Conservation (phyloP, 148 eudicot genomes). For the Beta vulgaris region DNA sequence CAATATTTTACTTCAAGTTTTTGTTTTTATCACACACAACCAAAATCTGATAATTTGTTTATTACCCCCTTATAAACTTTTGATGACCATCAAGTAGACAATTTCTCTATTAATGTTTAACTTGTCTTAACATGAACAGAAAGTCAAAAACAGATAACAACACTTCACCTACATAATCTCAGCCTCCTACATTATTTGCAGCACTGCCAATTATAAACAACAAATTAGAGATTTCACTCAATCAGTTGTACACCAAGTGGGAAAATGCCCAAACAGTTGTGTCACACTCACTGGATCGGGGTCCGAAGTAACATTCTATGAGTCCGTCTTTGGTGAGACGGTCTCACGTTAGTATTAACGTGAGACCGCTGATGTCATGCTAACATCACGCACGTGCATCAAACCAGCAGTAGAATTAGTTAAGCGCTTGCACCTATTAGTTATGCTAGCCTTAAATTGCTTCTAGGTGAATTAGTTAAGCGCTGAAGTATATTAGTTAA, state of each 20-base stretch:
- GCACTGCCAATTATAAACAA: neutral
- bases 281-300: too few relatives aligned
- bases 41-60: neutral
- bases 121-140: neutral
- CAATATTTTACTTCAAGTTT: neutral
- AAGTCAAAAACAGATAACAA: neutral
- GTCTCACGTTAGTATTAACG: too few relatives aligned
- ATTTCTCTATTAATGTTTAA: neutral
- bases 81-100: neutral
- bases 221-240: neutral
- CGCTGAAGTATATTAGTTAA: too few relatives aligned
- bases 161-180: neutral
- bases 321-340: too few relatives aligned
- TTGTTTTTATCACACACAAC: neutral
- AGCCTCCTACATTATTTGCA: neutral
- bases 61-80: neutral
- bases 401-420: too few relatives aligned
- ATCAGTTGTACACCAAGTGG: neutral
- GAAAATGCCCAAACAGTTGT: too few relatives aligned
- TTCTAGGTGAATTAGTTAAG: too few relatives aligned
- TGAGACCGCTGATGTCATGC: too few relatives aligned
- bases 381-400: too few relatives aligned
- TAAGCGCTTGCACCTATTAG: too few relatives aligned
- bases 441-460: too few relatives aligned
- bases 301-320: too few relatives aligned